Base-by-base conservation (phyloP, 805 yeast species). In the Pichia membranifaciens region DNA sequence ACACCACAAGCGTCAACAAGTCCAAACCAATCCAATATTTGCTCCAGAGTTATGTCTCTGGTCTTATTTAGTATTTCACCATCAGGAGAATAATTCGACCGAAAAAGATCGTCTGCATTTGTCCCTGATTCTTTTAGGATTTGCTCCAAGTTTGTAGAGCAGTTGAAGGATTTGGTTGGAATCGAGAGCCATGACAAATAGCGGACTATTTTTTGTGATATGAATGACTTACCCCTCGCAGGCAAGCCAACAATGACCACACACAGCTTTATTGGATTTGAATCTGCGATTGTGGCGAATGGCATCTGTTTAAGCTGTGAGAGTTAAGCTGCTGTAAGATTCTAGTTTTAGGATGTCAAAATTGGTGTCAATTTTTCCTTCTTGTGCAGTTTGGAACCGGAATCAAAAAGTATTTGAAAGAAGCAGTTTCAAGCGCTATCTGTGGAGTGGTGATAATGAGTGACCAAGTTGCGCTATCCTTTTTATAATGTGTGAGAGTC, bases 171-270 rank as follows among this genome's bases (percentile, higher is more conserved):
- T 61, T 82, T 82, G 23, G 96, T 87, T 51, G 78, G 79, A 48
- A 93, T 85, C 2, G 95, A 84, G 35, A 91, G 74, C 99, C 99
- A 93, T 31, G 89, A 81, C 45, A 93, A 73, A 61, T 91, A 93
- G 41, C 98, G 76, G 29, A 91, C 96, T 45, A 93, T 84, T 63
- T 91, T 93, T 62, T 89, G 96, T 3, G 98, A 89, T 52, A 93
- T 91, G 65, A 89, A 82, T 3, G 96, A 85, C 65, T 93, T 93
- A 3, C 99, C 99, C 48, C 98, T 76, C 13, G 93, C 91, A 12
- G 95, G 95, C 35, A 85, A 68, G 2, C 95, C 95, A 34, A 86
- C 93, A 86, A 87, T 85, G 17, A 87, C 82, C 36, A 87, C 96
- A 69, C 95, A 87, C 25, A 87, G 81, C 53, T 89, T 75, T 44